A percentile compares a stretch with the other conserved stretches of the same genome.
phyloP scores from a whole-genome alignment of 2,329 filamentous ascomycete genomes.

The Magnaporthiopsis poae region DNA sequence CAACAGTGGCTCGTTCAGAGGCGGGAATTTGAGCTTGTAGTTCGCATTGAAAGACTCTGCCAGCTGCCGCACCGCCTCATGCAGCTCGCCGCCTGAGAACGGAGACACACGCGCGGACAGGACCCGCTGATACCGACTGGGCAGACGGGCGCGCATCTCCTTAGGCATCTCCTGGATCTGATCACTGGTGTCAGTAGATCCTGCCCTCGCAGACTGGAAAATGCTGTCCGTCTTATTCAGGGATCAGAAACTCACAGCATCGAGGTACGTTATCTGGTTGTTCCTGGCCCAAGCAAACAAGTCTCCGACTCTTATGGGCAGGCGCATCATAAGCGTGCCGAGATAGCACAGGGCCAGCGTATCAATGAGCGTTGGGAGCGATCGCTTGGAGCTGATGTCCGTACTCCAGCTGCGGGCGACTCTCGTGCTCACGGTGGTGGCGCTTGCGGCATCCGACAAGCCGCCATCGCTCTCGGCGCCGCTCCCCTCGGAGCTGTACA shows the following conservation, averaged over 20 bases:
- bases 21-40: constrained; percentile 62
- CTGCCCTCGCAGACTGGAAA: background rate
- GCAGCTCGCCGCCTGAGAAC: constrained; percentile 49
- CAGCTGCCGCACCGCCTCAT: constrained; percentile 52
- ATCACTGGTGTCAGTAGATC: background rate
- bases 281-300: constrained; percentile 57
- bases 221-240: background rate
- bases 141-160: constrained; percentile 56
- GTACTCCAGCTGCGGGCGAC: constrained; percentile 33
- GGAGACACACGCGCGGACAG: constrained; percentile 42
- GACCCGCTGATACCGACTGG: constrained; percentile 47
- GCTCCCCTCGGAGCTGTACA: constrained; percentile 8
- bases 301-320: constrained; percentile 68
- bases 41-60: constrained; percentile 54
- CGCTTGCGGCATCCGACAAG: constrained; percentile 16
- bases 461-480: constrained; percentile 27
- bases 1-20: constrained; percentile 59
- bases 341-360: constrained; percentile 72
- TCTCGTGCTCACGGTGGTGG: constrained; percentile 22
- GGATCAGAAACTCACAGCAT: constrained; percentile 42
- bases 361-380: constrained; percentile 60
- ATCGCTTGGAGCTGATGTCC: constrained; percentile 37
- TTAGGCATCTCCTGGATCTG: constrained; percentile 49
- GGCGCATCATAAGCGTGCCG: constrained; percentile 61
- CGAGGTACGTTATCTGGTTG: constrained; percentile 62